Percentiles rank a stretch among this genome's conserved stretches.
Conservation (phyloP, 2,329 filamentous ascomycete species). For the Lasiodiplodia citricola region DNA sequence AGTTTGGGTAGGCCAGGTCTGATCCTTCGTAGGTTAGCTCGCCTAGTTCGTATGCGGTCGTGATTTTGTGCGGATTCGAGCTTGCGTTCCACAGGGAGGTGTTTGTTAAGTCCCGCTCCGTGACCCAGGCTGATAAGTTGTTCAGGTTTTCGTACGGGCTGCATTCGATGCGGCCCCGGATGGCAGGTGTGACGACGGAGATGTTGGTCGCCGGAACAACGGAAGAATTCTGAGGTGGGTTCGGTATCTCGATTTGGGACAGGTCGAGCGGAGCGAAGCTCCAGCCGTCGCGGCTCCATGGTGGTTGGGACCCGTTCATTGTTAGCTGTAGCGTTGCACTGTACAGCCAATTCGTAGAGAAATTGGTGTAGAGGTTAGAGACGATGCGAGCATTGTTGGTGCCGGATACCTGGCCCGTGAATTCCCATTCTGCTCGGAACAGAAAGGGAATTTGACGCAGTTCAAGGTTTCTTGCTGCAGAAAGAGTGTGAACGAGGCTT, state of each 20-base stretch:
- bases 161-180: neutral
- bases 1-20: too few relatives aligned
- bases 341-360: neutral
- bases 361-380: neutral
- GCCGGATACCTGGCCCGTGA: too few relatives aligned
- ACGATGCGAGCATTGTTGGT: too few relatives aligned
- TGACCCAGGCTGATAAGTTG: neutral
- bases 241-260: neutral
- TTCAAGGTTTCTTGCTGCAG: neutral
- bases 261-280: neutral
- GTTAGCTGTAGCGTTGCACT: neutral
- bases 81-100: neutral
- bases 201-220: neutral
- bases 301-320: neutral
- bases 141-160: neutral
- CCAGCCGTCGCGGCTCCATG: neutral
- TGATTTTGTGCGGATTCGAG: neutral
- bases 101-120: neutral
- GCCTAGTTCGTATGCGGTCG: neutral
- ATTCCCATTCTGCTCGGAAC: neutral
- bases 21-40: too few relatives aligned
- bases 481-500: neutral
- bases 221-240: neutral
- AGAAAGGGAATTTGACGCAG: neutral
- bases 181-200: neutral